phyloP scores from a whole-genome alignment of 768 basidiomycete species.

The Suillus subaureus region DNA sequence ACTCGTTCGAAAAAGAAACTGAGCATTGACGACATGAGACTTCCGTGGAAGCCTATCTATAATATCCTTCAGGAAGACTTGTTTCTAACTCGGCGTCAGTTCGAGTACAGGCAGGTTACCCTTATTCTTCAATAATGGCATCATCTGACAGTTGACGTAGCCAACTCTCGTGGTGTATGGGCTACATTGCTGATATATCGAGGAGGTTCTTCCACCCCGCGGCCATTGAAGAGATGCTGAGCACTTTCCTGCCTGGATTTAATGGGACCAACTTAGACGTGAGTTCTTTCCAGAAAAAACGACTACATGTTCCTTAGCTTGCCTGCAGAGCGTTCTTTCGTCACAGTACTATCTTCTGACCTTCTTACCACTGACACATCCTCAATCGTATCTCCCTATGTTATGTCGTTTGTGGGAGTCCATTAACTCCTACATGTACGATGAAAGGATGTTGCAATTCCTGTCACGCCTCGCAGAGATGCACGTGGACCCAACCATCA shows the following conservation, averaged over 20 bases:
- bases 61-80: constrained; percentile 71
- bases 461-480: constrained; percentile 75
- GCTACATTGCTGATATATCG: constrained; percentile 63
- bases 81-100: constrained; percentile 75
- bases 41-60: constrained; percentile 83
- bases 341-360: constrained; percentile 86
- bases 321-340: constrained; percentile 75
- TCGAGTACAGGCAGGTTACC: constrained; percentile 69
- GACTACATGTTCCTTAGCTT: constrained; percentile 46
- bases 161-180: constrained; percentile 79
- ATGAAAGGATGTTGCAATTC: constrained; percentile 88
- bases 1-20: constrained; percentile 74
- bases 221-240: constrained; percentile 84
- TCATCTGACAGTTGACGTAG: constrained; percentile 33
- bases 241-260: constrained; percentile 78
- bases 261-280: constrained; percentile 78
- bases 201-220: constrained; percentile 90
- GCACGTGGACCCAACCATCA: constrained; percentile 71
- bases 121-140: constrained; percentile 1
- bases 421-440: constrained; percentile 86
- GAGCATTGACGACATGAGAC: constrained; percentile 73
- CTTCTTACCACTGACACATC: constrained; percentile 84
- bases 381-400: constrained; percentile 81
- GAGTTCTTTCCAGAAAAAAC: constrained; percentile 29
- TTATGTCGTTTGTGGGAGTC: constrained; percentile 88